Conservation (phyloP, 768 basidiomycete species). For the Lactifluus rugatus region DNA sequence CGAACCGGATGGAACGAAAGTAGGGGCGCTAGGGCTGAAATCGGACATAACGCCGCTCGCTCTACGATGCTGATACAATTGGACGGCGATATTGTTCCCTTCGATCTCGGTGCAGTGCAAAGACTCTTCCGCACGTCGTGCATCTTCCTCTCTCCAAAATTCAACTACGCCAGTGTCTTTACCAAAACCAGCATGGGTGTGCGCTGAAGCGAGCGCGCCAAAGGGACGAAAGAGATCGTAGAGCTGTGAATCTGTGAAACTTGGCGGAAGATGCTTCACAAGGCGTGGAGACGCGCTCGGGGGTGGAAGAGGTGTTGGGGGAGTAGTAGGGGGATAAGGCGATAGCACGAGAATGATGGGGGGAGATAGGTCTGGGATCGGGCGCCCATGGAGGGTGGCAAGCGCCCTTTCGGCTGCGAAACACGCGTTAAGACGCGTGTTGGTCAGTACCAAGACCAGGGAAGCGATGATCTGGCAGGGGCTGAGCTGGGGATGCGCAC, state of each 20-base stretch:
- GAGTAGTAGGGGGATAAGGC: constrained; percentile 72
- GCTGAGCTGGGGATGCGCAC: constrained; percentile 31
- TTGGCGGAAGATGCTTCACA: constrained; percentile 71
- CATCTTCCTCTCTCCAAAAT: constrained; percentile 84
- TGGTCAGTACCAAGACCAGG: background rate
- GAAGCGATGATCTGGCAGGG: background rate
- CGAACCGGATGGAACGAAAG: constrained; percentile 68
- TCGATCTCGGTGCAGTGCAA: constrained; percentile 80
- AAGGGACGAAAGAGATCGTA: constrained; percentile 81
- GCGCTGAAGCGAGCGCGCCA: constrained; percentile 73
- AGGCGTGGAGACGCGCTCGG: constrained; percentile 71
- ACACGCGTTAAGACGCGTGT: constrained; percentile 14
- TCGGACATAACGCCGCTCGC: constrained; percentile 45
- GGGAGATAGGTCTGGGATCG: constrained; percentile 51
- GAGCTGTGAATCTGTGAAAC: constrained; percentile 58
- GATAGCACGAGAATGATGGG: constrained; percentile 60
- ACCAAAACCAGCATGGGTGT: constrained; percentile 65
- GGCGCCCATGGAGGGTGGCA: constrained; percentile 70
- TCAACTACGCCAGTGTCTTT: constrained; percentile 72
- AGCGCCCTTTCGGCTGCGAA: constrained; percentile 77
- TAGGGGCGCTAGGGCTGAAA: constrained; percentile 63
- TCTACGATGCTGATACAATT: constrained; percentile 60
- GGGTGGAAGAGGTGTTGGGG: constrained; percentile 64
- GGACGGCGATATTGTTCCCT: constrained; percentile 77
- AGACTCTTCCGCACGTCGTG: constrained; percentile 63